Base-by-base conservation (phyloP, 2,329 filamentous ascomycete genomes). In the Acrocalymma vagum region DNA sequence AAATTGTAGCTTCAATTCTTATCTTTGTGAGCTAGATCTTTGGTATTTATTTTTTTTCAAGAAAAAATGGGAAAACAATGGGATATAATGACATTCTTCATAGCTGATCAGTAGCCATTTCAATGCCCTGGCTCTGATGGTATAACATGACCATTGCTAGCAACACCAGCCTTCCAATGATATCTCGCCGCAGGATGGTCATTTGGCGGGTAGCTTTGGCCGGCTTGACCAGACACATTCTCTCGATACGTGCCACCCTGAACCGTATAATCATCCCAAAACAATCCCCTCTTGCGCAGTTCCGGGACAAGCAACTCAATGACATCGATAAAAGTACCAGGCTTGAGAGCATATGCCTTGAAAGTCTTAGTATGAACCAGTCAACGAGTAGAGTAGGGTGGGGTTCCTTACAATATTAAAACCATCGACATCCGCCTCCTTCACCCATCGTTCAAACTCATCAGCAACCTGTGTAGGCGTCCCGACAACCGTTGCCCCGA, bases 351-450 rank as follows among this genome's bases (percentile, higher is more conserved):
- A 50, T 87, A 86, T 2, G 80, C n/a, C n/a, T n/a, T n/a, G n/a
- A n/a, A n/a, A n/a, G n/a, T n/a, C n/a, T n/a, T n/a, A n/a, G n/a
- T n/a, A n/a, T n/a, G n/a, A n/a, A n/a, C n/a, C n/a, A n/a, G n/a
- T n/a, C n/a, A n/a, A n/a, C n/a, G n/a, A n/a, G n/a, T n/a, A n/a
- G n/a, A n/a, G n/a, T n/a, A n/a, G n/a, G n/a, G n/a, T n/a, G n/a
- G n/a, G n/a, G n/a, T n/a, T n/a, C n/a, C n/a, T n/a, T n/a, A n/a
- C 80, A 63, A 88, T 78, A 60, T 89, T 89, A 67, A 89, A 89
- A 0, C 85, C 85, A 60, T 88, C 85, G 1, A 88, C 79, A 51
- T 87, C 85, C 0, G 82, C 84, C 58, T 87, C 84, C 3, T 67
- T 50, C 0, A 87, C 74, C 84, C 85, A 89, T 1, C 72, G 64